Percentiles rank a stretch among this genome's conserved stretches.
These are phyloP conservation scores for Sordariomycetes sp. DNA, from an alignment of 2,329 filamentous ascomycete species.

Conservation along the genomic window DNA sequence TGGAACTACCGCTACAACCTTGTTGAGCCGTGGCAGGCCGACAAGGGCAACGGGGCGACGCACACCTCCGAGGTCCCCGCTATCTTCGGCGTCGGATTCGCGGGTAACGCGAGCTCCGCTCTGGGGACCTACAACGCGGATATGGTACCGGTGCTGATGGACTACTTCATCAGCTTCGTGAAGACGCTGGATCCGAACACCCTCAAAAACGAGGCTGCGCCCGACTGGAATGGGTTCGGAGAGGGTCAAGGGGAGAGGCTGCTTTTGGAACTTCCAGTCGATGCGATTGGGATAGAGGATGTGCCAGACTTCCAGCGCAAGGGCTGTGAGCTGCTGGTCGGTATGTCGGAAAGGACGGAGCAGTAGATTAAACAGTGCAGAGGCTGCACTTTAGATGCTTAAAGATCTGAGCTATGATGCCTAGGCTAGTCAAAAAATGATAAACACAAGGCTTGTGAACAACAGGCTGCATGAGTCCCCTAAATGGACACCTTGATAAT, in stretches of 20 bases:
- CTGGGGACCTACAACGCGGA: conserved; percentile 45
- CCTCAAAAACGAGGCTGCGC: neutral
- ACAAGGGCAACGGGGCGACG: conserved; percentile 48
- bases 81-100: conserved; percentile 53
- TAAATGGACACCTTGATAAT: conserved; percentile 20
- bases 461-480: neutral
- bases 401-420: too few species aligned
- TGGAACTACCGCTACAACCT: conserved; percentile 65
- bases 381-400: too few species aligned
- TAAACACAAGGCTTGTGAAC: too few species aligned
- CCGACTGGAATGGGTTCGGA: conserved; percentile 21
- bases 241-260: conserved; percentile 24
- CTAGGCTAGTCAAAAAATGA: too few species aligned
- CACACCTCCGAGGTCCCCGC: conserved; percentile 58
- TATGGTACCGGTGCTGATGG: conserved; percentile 52
- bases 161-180: conserved; percentile 69
- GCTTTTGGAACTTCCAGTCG: conserved; percentile 21
- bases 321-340: conserved; percentile 28
- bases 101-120: conserved; percentile 35
- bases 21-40: conserved; percentile 41
- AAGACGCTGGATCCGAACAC: conserved; percentile 53
- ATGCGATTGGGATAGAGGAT: conserved; percentile 25
- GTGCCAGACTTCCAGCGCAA: conserved; percentile 11
- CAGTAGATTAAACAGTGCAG: neutral
- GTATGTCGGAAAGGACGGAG: conserved; percentile 16